Evolutionary conservation across 805 yeast genomes (phyloP), one percentile per base, ranked within the genome.

Genomic region (Candida anglica): DNA sequence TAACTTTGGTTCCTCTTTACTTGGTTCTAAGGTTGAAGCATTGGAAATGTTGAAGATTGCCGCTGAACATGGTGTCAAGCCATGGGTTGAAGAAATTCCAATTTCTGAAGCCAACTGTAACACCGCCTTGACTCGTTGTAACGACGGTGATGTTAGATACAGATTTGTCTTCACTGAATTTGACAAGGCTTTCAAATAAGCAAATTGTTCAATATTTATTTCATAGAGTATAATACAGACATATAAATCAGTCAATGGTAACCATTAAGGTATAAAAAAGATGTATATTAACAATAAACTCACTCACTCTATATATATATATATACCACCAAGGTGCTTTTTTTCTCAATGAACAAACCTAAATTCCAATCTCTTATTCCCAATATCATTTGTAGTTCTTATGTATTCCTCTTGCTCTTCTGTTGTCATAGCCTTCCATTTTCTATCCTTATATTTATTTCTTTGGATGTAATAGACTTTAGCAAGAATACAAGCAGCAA

Each of bases 1-100:
- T 32, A 60, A 69, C 28, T 60, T 77, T 40, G 82, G 80, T 34
- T 67, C 81, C 7, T 78, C 87, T 9, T 66, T 67, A 38, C 63
- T 73, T 55, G 93, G 79, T 28, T 71, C 81, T 30, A 77, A 78
- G 53, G 56, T 56, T 32, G 89, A 83, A 60, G 81, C 82, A 46
- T 52, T 66, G 29, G 82, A 79, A 43, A 73, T 85, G 78, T 67
- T 85, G 46, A 63, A 77, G 28, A 52, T 84, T 41, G 84, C 88
- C 15, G 75, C 73, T 15, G 69, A 77, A 45, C 67, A 79, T 46
- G 58, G 67, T 27, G 66, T 82, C 49, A 66, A 62, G 37, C 78
- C 86, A 15, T 79, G 84, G 81, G 69, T 74, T 33, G 86, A 81
- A 59, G 63, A 66, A 18, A 60, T 81, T 32, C 74, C 76, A 18